These are phyloP conservation scores for Suhomyces emberorum DNA, from an alignment of 805 yeast species.

Conservation along the genomic window DNA sequence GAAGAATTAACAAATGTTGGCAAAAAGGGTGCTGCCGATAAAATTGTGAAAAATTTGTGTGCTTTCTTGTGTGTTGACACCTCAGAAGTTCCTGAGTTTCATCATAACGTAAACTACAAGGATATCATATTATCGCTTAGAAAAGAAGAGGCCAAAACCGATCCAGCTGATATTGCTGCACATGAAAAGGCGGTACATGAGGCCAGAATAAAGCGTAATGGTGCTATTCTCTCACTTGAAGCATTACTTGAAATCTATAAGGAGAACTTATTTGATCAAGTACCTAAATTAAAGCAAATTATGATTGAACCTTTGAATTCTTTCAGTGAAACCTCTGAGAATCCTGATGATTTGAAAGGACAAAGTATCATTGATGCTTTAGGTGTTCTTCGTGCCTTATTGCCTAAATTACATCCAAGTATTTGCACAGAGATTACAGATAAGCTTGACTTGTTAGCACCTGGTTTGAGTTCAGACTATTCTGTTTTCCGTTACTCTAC, in stretches of 20 bases:
- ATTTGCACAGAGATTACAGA: slow-evolving; percentile 51
- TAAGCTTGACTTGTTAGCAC: slow-evolving; percentile 41
- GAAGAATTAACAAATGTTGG: slow-evolving; percentile 51
- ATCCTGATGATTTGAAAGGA: slow-evolving; percentile 50
- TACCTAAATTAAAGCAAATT: slow-evolving; percentile 63
- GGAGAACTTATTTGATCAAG: slow-evolving; percentile 48
- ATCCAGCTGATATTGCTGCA: slow-evolving; percentile 57
- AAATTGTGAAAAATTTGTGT: slow-evolving; percentile 84
- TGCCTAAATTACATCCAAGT: slow-evolving; percentile 53
- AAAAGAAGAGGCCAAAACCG: slow-evolving; percentile 70
- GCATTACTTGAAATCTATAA: slow-evolving; percentile 53
- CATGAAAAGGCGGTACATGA: slow-evolving; percentile 63
- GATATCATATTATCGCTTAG: slow-evolving; percentile 67
- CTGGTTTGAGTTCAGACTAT: slow-evolving; percentile 60
- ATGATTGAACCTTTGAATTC: slow-evolving; percentile 63
- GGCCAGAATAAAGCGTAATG: slow-evolving; percentile 79
- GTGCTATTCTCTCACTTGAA: slow-evolving; percentile 72
- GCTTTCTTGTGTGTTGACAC: slow-evolving; percentile 95
- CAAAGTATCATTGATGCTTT: slow-evolving; percentile 83
- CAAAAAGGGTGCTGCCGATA: slow-evolving; percentile 77
- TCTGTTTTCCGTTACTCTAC: slow-evolving; percentile 88
- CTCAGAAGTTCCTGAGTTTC: slow-evolving; percentile 90
- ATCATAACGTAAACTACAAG: slow-evolving; percentile 52
- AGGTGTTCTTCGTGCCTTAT: slow-evolving; percentile 73
- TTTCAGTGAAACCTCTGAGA: slow-evolving; percentile 23